Base-by-base conservation (phyloP, 2,329 filamentous ascomycete genomes). In the Phaeosphaeriaceae sp. region DNA sequence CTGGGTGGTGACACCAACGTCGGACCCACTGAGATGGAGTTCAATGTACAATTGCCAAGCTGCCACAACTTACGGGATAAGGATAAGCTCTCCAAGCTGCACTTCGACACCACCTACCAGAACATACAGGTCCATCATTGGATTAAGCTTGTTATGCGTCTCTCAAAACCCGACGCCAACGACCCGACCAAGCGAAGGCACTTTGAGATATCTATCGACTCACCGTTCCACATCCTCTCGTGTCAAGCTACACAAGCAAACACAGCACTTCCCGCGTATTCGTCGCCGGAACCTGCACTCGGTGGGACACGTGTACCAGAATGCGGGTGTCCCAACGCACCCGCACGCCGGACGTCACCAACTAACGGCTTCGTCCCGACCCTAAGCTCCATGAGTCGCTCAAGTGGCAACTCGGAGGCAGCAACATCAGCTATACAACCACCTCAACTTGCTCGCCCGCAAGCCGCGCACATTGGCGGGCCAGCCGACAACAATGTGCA, bases 111-210 rank as follows among this genome's bases (percentile, higher is more conserved):
- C 54, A 96, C 92, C 56, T 97, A 94, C 83, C 91, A 92, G 72
- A 96, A 96, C 62, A 94, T 96, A 52, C 92, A 95, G 70, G 93
- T 97, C 53, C 92, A 92, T 74, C 93, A 97, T 75, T 97, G 93
- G 93, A 96, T 97, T 77, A 97, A 97, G 91, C 92, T 97, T 71
- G 92, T 97, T 60, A 91, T 97, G 88, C 90, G 93, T 52, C 89
- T 97, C 48, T 97, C 93, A 27, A 92, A 92, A 68, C 82, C 90
- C 15, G 93, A 97, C 68, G 86, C 89, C 41, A 87, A 89, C 11
- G 91, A 96, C 69, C 88, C 92, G 0, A 83, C 82, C 1, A 93
- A 93, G 72, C 87, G 93, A 62, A 87, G 93, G 33, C 93, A 97
- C 74, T 97, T 96, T 67, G 93, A 97, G 77, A 97, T 97, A 69